Conservation (phyloP, 768 basidiomycete species). For the Chalciporus chontae region DNA sequence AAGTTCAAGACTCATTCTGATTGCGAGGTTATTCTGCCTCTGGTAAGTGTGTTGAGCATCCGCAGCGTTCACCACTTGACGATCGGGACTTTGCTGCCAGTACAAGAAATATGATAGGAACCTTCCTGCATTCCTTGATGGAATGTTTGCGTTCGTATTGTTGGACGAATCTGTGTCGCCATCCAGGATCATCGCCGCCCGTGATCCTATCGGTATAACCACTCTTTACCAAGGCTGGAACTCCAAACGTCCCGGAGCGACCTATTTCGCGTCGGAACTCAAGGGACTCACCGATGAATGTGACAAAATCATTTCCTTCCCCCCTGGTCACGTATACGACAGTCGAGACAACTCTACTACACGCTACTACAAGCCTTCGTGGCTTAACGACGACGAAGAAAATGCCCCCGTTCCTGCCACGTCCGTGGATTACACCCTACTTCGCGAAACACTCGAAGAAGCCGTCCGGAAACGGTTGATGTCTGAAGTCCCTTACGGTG, state of each 20-base stretch:
- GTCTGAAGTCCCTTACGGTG: conserved; percentile 98
- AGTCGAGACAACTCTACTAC: conserved; percentile 72
- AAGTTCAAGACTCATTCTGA: conserved; percentile 97
- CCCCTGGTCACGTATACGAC: conserved; percentile 96
- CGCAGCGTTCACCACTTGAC: neutral
- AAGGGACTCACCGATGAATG: conserved; percentile 90
- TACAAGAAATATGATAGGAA: conserved; percentile 79
- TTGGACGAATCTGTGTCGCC: conserved; percentile 91
- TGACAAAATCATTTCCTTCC: conserved; percentile 92
- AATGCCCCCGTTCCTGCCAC: conserved; percentile 53
- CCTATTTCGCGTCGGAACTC: conserved; percentile 95
- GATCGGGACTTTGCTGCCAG: conserved; percentile 37
- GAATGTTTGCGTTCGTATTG: conserved; percentile 98
- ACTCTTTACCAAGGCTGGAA: conserved; percentile 98
- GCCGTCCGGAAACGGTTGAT: conserved; percentile 94
- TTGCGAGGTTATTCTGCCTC: conserved; percentile 93
- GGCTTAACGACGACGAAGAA: conserved; percentile 86
- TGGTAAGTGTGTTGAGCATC: conserved; percentile 48
- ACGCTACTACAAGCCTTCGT: conserved; percentile 84
- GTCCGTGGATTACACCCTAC: conserved; percentile 57
- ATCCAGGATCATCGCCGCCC: conserved; percentile 88
- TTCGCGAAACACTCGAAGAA: conserved; percentile 82
- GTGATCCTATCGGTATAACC: conserved; percentile 97
- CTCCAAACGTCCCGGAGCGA: conserved; percentile 73
- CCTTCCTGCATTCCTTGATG: conserved; percentile 81